Conservation (phyloP, 352 stramenopile species). For the Phytophthora idaei region DNA sequence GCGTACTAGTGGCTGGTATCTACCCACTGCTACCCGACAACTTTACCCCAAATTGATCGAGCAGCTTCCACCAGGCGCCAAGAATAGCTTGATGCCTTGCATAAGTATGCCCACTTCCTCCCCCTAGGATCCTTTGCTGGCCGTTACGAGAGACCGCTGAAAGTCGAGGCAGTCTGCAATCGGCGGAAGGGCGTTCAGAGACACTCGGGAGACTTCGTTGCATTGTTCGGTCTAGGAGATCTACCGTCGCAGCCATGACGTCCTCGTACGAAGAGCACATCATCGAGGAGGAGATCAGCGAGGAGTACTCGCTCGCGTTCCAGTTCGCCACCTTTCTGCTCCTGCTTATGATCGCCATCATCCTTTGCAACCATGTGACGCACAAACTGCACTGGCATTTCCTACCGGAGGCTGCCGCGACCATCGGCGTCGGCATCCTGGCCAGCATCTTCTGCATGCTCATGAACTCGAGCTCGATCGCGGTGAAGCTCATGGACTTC, state of each 20-base stretch:
- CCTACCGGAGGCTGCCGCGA: slow-evolving; percentile 70
- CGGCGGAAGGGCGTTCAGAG: slow-evolving; percentile 1
- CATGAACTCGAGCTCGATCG: slow-evolving; percentile 70
- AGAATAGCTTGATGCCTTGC: slow-evolving; percentile 11
- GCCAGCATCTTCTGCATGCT: slow-evolving; percentile 65
- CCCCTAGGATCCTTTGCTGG: slow-evolving; percentile 5
- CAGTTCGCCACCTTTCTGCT: slow-evolving; percentile 78
- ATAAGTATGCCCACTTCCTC: no score
- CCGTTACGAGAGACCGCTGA: slow-evolving; percentile 15
- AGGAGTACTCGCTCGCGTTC: slow-evolving; percentile 81
- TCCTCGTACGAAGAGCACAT: slow-evolving; percentile 13
- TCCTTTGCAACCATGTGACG: slow-evolving; percentile 80
- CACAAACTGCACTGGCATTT: slow-evolving; percentile 82
- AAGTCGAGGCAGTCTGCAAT: slow-evolving; percentile 24
- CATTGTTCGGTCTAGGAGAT: not conserved
- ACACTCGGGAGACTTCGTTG: not conserved
- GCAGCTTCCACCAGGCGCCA: not conserved
- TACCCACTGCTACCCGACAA: no score
- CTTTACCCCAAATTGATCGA: no score
- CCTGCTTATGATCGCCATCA: slow-evolving; percentile 77
- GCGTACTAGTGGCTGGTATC: no score
- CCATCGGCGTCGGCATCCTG: slow-evolving; percentile 64
- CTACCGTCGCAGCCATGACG: slow-evolving; percentile 24
- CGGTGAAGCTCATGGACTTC: slow-evolving; percentile 85
- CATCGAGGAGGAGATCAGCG: slow-evolving; percentile 55